phyloP scores from a whole-genome alignment of 208 protist species.

The Novymonas esmeraldas region DNA sequence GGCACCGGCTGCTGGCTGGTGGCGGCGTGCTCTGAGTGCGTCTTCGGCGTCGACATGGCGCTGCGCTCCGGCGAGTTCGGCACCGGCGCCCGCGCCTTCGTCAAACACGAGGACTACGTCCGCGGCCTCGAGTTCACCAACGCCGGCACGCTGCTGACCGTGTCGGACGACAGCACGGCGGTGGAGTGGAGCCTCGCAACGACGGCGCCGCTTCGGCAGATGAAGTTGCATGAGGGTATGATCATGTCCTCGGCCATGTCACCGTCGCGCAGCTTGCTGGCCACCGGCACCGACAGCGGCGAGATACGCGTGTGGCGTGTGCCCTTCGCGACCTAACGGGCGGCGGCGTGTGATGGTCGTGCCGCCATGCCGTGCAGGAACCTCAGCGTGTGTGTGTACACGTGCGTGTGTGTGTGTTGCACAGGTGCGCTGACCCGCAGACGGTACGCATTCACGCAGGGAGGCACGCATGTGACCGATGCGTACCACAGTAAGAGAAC shows the following conservation, averaged over 20 bases:
- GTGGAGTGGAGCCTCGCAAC: slow-evolving; percentile 69
- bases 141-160: slow-evolving; percentile 63
- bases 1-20: slow-evolving; percentile 61
- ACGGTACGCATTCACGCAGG: too few species aligned
- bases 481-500: too few species aligned
- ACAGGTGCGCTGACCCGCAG: too few species aligned
- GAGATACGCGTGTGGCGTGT: slow-evolving; percentile 77
- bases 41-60: slow-evolving; percentile 72
- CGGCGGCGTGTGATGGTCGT: not conserved
- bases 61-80: slow-evolving; percentile 50
- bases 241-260: slow-evolving; percentile 81
- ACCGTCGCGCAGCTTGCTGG: slow-evolving; percentile 40
- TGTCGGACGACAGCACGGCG: slow-evolving; percentile 80
- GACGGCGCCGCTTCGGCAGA: slow-evolving; percentile 58
- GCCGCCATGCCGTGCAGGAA: not conserved
- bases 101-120: slow-evolving; percentile 82
- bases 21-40: slow-evolving; percentile 76
- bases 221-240: slow-evolving; percentile 77
- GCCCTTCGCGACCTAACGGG: slow-evolving; percentile 68
- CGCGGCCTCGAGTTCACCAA: slow-evolving; percentile 75
- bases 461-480: too few species aligned
- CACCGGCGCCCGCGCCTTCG: slow-evolving; percentile 44
- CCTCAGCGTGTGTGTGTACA: too few species aligned
- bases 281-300: slow-evolving; percentile 77
- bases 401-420: too few species aligned